Conservation (phyloP, 768 basidiomycete species). For the Boletales sp. region DNA sequence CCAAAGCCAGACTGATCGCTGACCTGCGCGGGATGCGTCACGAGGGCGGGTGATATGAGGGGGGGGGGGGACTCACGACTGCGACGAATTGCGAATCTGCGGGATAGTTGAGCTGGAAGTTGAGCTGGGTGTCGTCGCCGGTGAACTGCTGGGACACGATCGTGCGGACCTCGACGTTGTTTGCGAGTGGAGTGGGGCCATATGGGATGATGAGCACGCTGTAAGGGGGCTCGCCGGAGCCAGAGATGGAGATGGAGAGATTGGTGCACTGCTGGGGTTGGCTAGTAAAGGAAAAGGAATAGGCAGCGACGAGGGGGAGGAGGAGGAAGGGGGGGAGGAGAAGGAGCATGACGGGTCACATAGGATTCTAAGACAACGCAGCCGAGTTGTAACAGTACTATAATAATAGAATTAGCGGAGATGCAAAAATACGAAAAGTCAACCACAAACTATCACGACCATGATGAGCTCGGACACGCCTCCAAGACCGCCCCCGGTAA, state of each 20-base stretch:
- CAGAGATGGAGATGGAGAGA: constrained; percentile 55
- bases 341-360: too few relatives aligned
- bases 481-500: constrained; percentile 68
- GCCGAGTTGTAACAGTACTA: too few relatives aligned
- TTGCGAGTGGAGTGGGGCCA: constrained; percentile 58
- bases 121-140: constrained; percentile 35
- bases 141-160: constrained; percentile 56
- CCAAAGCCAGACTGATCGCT: constrained; percentile 63
- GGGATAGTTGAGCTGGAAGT: constrained; percentile 63
- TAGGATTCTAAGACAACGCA: too few relatives aligned
- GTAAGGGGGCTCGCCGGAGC: constrained; percentile 67
- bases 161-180: constrained; percentile 59
- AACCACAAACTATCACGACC: constrained; percentile 11
- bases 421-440: too few relatives aligned
- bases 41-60: neutral
- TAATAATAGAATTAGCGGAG: too few relatives aligned
- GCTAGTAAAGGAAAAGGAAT: constrained; percentile 40
- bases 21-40: constrained; percentile 35
- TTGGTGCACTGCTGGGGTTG: constrained; percentile 65
- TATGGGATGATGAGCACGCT: constrained; percentile 62
- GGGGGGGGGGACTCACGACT: constrained; percentile 53
- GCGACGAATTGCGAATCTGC: constrained; percentile 70
- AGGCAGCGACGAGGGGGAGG: constrained; percentile 34
- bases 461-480: constrained; percentile 45
- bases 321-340: constrained; percentile 15